These are phyloP conservation scores for Russula abietina DNA, from an alignment of 768 basidiomycete genomes.

Conservation along the genomic window DNA sequence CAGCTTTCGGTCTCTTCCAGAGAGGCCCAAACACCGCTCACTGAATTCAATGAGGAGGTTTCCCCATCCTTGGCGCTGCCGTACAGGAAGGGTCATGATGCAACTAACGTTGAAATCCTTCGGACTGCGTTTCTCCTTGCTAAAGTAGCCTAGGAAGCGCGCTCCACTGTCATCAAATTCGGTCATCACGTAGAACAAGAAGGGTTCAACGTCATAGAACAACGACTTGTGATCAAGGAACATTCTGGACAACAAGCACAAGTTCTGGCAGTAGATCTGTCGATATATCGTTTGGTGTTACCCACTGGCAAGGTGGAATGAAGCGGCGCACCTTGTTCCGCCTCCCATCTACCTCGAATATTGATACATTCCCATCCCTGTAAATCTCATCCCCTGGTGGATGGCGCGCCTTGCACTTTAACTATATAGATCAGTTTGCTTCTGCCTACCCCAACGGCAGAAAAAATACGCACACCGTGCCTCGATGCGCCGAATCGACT, in stretches of 20 bases:
- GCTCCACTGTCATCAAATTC: slow-evolving; percentile 86
- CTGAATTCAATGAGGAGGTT: slow-evolving; percentile 97
- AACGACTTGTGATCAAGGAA: slow-evolving; percentile 98
- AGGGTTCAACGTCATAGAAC: slow-evolving; percentile 99
- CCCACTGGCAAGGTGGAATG: background rate
- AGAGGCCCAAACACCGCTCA: slow-evolving; percentile 39
- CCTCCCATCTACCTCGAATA: slow-evolving; percentile 97
- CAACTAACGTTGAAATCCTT: slow-evolving; percentile 98
- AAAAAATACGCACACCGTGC: slow-evolving; percentile 61
- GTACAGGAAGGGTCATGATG: slow-evolving; percentile 96
- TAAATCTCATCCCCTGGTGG: slow-evolving; percentile 99
- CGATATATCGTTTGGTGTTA: slow-evolving; percentile 1
- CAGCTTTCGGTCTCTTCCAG: slow-evolving; percentile 3
- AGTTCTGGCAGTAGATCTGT: slow-evolving; percentile 97
- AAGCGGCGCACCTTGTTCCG: slow-evolving; percentile 74
- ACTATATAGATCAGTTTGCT: slow-evolving; percentile 38
- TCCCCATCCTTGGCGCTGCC: slow-evolving; percentile 95
- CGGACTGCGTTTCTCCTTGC: slow-evolving; percentile 95
- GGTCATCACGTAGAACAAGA: slow-evolving; percentile 97
- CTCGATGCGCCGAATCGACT: slow-evolving; percentile 79
- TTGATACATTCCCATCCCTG: slow-evolving; percentile 77
- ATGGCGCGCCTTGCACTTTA: slow-evolving; percentile 92
- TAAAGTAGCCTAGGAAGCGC: slow-evolving; percentile 96
- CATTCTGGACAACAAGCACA: slow-evolving; percentile 97
- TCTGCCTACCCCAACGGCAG: background rate